Percentiles rank a stretch among this genome's conserved stretches.
Conservation (phyloP, 306 rosid species). For the Hylodesmum podocarpum region DNA sequence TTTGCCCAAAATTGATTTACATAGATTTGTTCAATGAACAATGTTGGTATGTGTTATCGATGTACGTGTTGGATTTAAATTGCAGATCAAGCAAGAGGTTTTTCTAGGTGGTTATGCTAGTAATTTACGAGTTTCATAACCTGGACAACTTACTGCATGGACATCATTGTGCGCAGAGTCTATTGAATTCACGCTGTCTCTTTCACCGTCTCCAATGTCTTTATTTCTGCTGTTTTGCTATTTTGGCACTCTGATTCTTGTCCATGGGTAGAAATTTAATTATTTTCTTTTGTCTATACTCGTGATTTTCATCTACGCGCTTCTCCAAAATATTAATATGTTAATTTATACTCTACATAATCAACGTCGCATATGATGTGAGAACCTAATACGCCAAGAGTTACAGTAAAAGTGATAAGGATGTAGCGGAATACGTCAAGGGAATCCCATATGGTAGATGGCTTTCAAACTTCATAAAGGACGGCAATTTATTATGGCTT, state of each 20-base stretch:
- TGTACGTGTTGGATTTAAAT: slow-evolving; percentile 11
- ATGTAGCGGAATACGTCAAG: slow-evolving; percentile 12
- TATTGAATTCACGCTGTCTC: slow-evolving; percentile 14
- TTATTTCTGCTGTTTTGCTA: slow-evolving; percentile 2
- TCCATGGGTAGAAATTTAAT: neutral
- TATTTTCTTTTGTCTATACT: neutral
- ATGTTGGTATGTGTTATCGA: neutral
- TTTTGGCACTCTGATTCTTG: neutral
- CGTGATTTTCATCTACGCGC: neutral
- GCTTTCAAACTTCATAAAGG: slow-evolving; percentile 19
- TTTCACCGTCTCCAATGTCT: slow-evolving; percentile 18
- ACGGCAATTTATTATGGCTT: slow-evolving; percentile 20
- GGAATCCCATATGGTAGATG: slow-evolving; percentile 23
- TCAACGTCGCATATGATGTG: neutral
- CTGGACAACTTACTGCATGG: neutral
- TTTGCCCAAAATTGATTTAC: neutral
- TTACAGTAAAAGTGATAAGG: slow-evolving; percentile 22
- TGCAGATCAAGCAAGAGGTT: neutral
- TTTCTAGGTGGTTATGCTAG: neutral
- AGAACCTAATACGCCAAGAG: slow-evolving; percentile 25
- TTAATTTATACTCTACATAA: neutral
- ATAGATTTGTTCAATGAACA: slow-evolving; percentile 7
- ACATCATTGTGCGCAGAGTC: neutral
- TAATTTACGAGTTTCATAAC: neutral
- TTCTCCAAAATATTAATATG: slow-evolving; percentile 12